phyloP scores from a whole-genome alignment of 192 early-diverging fungal species.

The Haplosporangium gracile region DNA sequence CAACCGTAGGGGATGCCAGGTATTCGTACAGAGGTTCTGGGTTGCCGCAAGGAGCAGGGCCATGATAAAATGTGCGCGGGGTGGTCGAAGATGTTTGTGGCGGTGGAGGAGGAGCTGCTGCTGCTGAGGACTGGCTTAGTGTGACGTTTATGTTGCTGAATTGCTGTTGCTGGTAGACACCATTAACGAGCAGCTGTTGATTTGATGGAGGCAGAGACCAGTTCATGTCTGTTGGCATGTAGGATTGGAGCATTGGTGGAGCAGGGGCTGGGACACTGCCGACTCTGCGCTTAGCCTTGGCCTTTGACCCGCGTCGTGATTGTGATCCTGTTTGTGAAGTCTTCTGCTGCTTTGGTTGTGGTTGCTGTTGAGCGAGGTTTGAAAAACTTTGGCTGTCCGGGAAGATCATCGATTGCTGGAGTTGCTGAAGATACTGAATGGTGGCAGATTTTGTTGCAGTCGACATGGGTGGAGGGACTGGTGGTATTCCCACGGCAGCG shows the following conservation, averaged over 20 bases:
- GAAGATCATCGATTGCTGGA: constrained; percentile 31
- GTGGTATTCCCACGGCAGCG: background rate
- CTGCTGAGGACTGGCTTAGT: background rate
- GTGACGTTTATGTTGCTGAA: constrained; percentile 2
- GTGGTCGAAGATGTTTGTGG: constrained; percentile 8
- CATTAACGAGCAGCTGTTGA: constrained; percentile 11
- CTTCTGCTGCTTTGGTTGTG: constrained; percentile 7
- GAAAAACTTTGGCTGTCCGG: background rate
- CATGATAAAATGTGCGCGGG: constrained; percentile 21
- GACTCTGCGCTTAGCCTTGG: constrained; percentile 22
- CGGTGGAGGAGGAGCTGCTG: background rate
- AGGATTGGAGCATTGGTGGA: background rate
- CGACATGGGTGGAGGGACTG: constrained; percentile 19
- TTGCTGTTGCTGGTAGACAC: constrained; percentile 7
- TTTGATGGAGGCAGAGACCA: constrained; percentile 22
- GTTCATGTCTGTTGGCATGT: constrained; percentile 30
- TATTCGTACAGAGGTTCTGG: constrained; percentile 50
- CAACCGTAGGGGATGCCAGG: constrained; percentile 42
- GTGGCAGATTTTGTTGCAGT: constrained; percentile 18
- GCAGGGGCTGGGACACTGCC: constrained; percentile 20
- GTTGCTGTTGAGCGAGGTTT: background rate
- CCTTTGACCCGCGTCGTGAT: constrained; percentile 20
- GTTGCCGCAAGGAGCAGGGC: constrained; percentile 51
- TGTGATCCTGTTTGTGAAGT: constrained; percentile 10
- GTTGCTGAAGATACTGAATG: constrained; percentile 42